Evolutionary conservation across 805 yeast genomes (phyloP).

Genomic region (Saccharomycopsis lassenensis): DNA sequence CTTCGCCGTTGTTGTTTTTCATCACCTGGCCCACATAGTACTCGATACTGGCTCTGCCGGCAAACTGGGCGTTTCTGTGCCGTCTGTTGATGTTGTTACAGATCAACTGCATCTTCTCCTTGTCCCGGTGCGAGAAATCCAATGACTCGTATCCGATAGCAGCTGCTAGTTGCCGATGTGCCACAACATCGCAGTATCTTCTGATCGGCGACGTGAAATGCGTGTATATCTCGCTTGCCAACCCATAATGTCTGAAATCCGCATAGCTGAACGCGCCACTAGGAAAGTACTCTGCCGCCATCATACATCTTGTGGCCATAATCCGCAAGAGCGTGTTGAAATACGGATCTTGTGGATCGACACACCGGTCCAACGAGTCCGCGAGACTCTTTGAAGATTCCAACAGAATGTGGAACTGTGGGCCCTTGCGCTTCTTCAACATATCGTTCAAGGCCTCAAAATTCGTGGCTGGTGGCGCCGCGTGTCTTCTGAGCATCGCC

Average conservation of each 20-base stretch:
- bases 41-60: constrained; percentile 96
- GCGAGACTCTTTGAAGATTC: constrained; percentile 89
- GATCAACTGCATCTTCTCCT: constrained; percentile 77
- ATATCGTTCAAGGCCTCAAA: constrained; percentile 86
- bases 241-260: constrained; percentile 92
- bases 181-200: constrained; percentile 95
- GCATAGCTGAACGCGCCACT: constrained; percentile 83
- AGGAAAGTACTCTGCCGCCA: constrained; percentile 96
- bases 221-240: constrained; percentile 94
- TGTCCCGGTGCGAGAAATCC: constrained; percentile 76
- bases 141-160: constrained; percentile 89
- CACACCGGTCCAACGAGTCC: constrained; percentile 83
- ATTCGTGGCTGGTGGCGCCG: constrained; percentile 91
- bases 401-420: constrained; percentile 54
- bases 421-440: constrained; percentile 65
- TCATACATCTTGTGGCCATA: constrained; percentile 98
- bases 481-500: constrained; percentile 96
- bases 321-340: constrained; percentile 90
- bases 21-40: constrained; percentile 97
- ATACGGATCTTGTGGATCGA: constrained; percentile 73
- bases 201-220: constrained; percentile 98
- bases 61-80: constrained; percentile 97
- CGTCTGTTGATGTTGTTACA: constrained; percentile 84
- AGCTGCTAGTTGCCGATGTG: constrained; percentile 96
- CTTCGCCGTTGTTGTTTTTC: constrained; percentile 66